Evolutionary conservation across 2,329 filamentous ascomycete species (phyloP), one percentile per base, ranked within the genome.

Genomic region (Neonectria neomacrospora): DNA sequence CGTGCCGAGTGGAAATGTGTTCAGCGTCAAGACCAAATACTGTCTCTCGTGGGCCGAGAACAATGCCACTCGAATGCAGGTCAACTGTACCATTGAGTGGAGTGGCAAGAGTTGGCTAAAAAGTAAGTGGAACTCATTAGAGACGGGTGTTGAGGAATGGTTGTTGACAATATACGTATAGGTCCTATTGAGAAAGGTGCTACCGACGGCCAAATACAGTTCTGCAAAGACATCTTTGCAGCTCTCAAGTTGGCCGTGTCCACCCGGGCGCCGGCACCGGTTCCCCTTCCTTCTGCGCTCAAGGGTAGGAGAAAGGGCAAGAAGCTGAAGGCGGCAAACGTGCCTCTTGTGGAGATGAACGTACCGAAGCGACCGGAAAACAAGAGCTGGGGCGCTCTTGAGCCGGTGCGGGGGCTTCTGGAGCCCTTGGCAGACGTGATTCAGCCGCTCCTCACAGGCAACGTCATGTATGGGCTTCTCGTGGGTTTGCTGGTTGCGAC

Each of bases 21-120:
- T 99, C 75, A 87, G 88, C 39, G 91, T 93, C 48, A 98, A 97
- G 80, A 99, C 96, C 3, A 92, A 91, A 71, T 99, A 98, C 75
- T 97, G 96, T 74, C 84, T 99, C 22, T 92, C 92, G 54, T 99
- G 96, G 96, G 94, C 90, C 4, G 89, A 96, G 54, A 90, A 90
- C 66, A 97, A 97, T 73, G 83, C 88, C 41, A 99, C 96, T 1
- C 87, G 94, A 28, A 81, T 99, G 30, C 88, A 96, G 65, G 91
- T 95, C 80, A 97, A 91, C 69, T 97, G 93, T 77, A 91, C 89
- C 2, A 92, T 97, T 45, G 96, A 99, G 75, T 99, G 96, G 96
- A 90, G 91, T 3, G 94, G 94, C 71, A 99, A 98, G 84, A 97
- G 94, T 81, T 99, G 96, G 96, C 82, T 99, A 48, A 97, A 96